These are phyloP conservation scores for Schoenoplectus triqueter DNA, from an alignment of 202 grass and related monocot genomes.

Conservation along the genomic window DNA sequence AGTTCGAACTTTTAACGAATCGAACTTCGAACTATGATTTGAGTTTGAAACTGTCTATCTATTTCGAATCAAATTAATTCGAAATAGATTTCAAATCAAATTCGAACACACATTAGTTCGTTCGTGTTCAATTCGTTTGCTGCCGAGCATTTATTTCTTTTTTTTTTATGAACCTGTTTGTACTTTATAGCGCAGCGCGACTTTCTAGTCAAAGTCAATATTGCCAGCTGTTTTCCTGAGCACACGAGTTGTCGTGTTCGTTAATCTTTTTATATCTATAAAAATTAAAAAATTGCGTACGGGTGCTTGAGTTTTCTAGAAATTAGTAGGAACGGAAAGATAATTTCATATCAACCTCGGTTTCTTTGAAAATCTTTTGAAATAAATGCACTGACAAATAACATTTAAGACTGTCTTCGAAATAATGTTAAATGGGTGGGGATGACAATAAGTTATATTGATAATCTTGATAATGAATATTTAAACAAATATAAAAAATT, in stretches of 20 bases:
- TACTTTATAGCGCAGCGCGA: not conserved
- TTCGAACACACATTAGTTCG: too few species aligned
- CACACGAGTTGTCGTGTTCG: slow-evolving; percentile 36
- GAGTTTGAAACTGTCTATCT: too few species aligned
- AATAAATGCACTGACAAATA: not conserved
- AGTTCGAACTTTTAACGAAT: too few species aligned
- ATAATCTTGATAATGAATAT: too few species aligned
- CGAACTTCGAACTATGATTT: too few species aligned
- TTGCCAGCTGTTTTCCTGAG: slow-evolving; percentile 37
- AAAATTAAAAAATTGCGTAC: not conserved
- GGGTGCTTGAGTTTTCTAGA: not conserved
- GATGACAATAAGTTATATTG: too few species aligned
- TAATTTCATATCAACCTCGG: not conserved
- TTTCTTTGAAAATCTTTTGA: not conserved
- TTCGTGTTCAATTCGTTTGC: too few species aligned
- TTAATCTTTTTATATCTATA: slow-evolving; percentile 6
- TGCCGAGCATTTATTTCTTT: not conserved
- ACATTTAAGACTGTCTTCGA: not conserved
- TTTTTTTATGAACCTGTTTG: not conserved
- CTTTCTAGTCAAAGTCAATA: not conserved
- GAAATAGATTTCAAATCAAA: too few species aligned
- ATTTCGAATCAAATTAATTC: too few species aligned
- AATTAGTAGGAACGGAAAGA: not conserved
- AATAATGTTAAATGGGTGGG: too few species aligned
- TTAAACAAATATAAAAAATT: too few species aligned